Percentiles rank a stretch among this genome's conserved stretches.
Evolutionary conservation across 1,284 basidiomycete genomes (phyloP).

Genomic region (Afroboletus lepidellus): DNA sequence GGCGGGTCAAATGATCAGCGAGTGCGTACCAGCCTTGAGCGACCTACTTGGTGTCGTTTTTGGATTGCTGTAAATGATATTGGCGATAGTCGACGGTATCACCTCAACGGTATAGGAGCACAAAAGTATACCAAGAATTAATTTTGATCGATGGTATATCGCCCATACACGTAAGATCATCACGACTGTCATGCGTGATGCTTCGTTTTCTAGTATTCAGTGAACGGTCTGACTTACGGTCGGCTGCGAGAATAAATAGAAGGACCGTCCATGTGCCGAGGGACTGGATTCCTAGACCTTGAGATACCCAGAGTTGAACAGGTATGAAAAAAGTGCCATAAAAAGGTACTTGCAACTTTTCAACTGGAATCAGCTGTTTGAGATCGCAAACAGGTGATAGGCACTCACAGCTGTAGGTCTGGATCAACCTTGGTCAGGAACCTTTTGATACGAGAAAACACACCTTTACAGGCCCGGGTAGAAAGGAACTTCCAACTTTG

Average conservation of each 20-base stretch:
- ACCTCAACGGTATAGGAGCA: constrained; percentile 3
- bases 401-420: constrained; percentile 1
- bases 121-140: constrained; percentile 5
- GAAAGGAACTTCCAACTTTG: constrained; percentile 6
- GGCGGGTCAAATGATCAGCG: too few relatives aligned
- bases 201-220: too few relatives aligned
- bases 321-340: too few relatives aligned
- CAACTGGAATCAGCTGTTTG: neutral
- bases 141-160: constrained; percentile 13
- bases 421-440: neutral
- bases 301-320: neutral
- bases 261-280: neutral
- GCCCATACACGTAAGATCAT: constrained; percentile 20
- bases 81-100: neutral
- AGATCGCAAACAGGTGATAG: neutral
- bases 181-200: neutral
- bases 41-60: neutral
- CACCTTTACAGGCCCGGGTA: constrained; percentile 6
- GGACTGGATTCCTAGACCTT: neutral
- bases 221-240: neutral
- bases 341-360: constrained; percentile 8
- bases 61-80: constrained; percentile 4
- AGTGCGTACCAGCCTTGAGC: too few relatives aligned
- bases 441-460: neutral
- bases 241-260: neutral